A percentile compares a stretch with the other conserved stretches of the same genome.
These are phyloP conservation scores for Rhodotorula diobovata DNA, from an alignment of 768 basidiomycete species.

Conservation along the genomic window DNA sequence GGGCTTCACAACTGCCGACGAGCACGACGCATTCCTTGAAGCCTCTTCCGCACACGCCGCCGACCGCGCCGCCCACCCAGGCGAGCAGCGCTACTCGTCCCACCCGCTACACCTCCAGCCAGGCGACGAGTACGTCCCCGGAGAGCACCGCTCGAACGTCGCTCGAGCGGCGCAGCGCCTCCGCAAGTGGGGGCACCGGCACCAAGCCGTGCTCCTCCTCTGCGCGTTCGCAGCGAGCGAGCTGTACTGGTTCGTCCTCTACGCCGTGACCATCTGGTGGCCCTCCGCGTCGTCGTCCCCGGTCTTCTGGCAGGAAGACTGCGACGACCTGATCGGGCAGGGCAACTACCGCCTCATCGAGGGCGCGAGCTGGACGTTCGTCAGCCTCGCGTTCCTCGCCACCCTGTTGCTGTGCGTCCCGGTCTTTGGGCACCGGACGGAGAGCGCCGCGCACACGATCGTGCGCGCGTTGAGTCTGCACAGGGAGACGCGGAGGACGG, in stretches of 20 bases:
- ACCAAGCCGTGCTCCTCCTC: neutral
- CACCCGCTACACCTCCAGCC: neutral
- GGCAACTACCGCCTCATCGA: neutral
- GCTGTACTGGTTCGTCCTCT: constrained; percentile 4
- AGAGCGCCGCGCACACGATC: constrained; percentile 10
- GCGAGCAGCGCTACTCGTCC: neutral
- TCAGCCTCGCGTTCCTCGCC: neutral
- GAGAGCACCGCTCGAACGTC: neutral
- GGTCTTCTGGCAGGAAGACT: neutral
- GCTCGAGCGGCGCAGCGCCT: neutral
- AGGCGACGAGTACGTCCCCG: neutral
- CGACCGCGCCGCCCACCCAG: neutral
- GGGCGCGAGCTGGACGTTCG: constrained; percentile 1
- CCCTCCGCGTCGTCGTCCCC: neutral
- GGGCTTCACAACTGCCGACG: neutral
- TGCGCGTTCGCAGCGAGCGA: neutral
- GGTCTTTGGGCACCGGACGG: neutral
- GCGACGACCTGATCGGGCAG: neutral
- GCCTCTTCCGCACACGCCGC: neutral
- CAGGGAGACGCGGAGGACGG: too few species aligned
- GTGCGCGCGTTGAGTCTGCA: neutral
- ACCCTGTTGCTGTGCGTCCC: neutral
- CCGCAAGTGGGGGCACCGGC: neutral
- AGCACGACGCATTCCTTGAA: neutral
- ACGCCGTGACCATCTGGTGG: constrained; percentile 9